A percentile compares a stretch with the other conserved stretches of the same genome.
Evolutionary conservation across 2,329 filamentous ascomycete species (phyloP).

Genomic region (Verruconis gallopava): DNA sequence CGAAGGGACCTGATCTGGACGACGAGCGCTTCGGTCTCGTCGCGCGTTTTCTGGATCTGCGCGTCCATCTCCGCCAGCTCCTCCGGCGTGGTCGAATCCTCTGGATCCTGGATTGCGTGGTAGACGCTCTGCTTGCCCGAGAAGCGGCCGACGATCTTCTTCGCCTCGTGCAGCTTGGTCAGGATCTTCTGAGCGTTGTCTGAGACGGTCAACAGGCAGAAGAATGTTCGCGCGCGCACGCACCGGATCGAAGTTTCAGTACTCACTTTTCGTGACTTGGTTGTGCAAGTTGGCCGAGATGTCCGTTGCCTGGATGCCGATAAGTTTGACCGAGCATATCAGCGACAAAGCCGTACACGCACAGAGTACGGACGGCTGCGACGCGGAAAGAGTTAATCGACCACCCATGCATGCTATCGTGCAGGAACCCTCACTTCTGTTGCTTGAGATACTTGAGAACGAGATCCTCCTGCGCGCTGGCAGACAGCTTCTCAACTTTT

Average conservation of each 20-base stretch:
- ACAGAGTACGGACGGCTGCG: slow-evolving; percentile 42
- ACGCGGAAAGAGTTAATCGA: no score
- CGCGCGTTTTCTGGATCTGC: slow-evolving; percentile 34
- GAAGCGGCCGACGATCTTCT: slow-evolving; percentile 42
- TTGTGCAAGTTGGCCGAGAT: slow-evolving; percentile 49
- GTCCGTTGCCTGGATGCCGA: slow-evolving; percentile 34
- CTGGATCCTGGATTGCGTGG: slow-evolving; percentile 39
- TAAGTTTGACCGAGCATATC: slow-evolving; percentile 7
- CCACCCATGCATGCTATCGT: no score
- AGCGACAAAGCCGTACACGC: slow-evolving; percentile 11
- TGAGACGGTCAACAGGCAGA: slow-evolving; percentile 17
- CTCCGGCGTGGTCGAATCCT: slow-evolving; percentile 35
- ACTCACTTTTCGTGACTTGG: slow-evolving; percentile 41
- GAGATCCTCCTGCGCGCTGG: slow-evolving; percentile 19
- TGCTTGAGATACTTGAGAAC: slow-evolving; percentile 39
- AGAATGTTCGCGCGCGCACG: background rate
- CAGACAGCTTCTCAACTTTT: slow-evolving; percentile 19
- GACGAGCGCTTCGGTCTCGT: slow-evolving; percentile 32
- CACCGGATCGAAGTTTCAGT: background rate
- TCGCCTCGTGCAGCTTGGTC: slow-evolving; percentile 48
- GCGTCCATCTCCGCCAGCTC: slow-evolving; percentile 36
- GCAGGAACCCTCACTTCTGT: slow-evolving; percentile 15
- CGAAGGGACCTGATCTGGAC: slow-evolving; percentile 37
- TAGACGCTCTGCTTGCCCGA: slow-evolving; percentile 50
- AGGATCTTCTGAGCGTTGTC: slow-evolving; percentile 47